Evolutionary conservation across 108 stramenopile genomes (phyloP), one percentile per base, ranked within the genome.

Genomic region (Skeletonema tropicum): DNA sequence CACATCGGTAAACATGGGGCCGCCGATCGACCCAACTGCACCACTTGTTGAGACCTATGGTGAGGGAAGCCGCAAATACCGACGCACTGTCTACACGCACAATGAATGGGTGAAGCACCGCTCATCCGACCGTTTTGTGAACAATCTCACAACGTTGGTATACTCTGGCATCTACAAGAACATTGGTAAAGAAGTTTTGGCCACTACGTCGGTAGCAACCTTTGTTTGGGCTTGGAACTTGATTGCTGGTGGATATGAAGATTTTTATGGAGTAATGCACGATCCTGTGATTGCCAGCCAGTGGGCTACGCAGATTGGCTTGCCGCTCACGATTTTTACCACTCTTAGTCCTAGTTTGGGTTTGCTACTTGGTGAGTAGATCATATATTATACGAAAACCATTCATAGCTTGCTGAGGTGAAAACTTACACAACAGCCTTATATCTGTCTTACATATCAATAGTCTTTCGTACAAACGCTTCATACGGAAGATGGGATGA

Each of bases 11-110:
- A 12, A 26, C 58, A 59, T 59, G 58, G 58, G 58, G 11, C 58
- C 58, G n/a, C 58, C 58, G 15, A 29, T 30, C 58, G 58, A 59
- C 17, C 58, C 58, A 2, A 17, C 58, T 30, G 25, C 30, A 12
- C 58, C 58, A 3, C 2, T n/a, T 30, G 10, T 11, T n/a, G 58
- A 59, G 3, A 26, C 25, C 11, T 88, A 83, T 33, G 88, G 85
- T 23, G 88, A 89, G 64, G 76, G 79, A 0, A 60, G 58, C 17
- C 87, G 89, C 29, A 82, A 83, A 63, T 87, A 79, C 58, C 87
- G 89, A n/a, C 85, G 89, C 29, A 90, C 89, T 5, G 89, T 90
- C 4, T 90, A 86, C 80, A 86, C 76, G 2, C 87, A 90, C 68
- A 82, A 87, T 60, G 85, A 90, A 45, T 90, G 89, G 89, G 73